Base-by-base conservation (phyloP, 768 basidiomycete genomes). In the Rhizopogon vinicolor region DNA sequence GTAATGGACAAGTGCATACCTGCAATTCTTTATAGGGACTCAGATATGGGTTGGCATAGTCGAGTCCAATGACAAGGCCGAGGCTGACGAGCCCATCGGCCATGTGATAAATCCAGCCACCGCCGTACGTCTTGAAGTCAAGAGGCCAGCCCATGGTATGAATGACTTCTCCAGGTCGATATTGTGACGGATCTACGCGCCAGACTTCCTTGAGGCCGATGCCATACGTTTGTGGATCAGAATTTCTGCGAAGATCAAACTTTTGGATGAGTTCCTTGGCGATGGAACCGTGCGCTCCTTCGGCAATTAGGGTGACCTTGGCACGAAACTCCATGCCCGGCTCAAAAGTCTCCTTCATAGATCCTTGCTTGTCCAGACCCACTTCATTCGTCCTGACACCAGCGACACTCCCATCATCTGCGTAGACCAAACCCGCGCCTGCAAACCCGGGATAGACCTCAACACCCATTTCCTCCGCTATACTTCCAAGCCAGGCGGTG, bases 371-470 rank as follows among this genome's bases (percentile, higher is more conserved):
- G 62, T 94, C 88, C 49, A 99, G 76, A 2, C 96, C 97, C 25
- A 96, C 93, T 66, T 98, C 97, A 65, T 97, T 96, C 33, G 96
- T 98, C 31, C 85, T 75, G 28, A 98, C 87, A 7, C 96, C 97
- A 0, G 61, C 60, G n/a, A 73, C 60, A 22, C 65, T 56, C 0
- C 64, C 59, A 56, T 84, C 81, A 4, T 84, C 77, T 44, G 82
- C 78, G 58, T 89, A 86, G 0, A 98, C 79, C 13, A 97, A 69
- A 33, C 85, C 81, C 0, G 95, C 88, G n/a, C 90, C 97, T 0
- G 93, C 93, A 63, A 98, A 98, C 5, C 97, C 96, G 2, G 97
- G 90, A 67, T 98, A 99, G 25, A 99, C 85, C 69, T 99, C 97
- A 29, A 97, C 92, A 28, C 94, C 96, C 31, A 84, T 69, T 41